Evolutionary conservation across 2,329 filamentous ascomycete genomes (phyloP).

Genomic region (Cladobotryum mycophilum): DNA sequence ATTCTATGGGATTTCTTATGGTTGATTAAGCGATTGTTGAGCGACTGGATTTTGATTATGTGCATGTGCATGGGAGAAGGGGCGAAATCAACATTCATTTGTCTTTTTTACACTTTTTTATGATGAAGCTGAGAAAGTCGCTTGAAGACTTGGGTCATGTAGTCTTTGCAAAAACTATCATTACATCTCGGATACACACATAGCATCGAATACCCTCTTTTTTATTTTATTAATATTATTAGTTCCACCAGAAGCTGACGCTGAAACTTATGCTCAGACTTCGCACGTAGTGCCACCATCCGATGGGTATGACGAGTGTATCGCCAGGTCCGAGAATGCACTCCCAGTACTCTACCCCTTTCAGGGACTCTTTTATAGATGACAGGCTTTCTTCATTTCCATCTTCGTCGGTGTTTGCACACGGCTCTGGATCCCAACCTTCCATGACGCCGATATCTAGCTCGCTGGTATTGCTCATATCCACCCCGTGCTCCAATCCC

Average conservation of each 20-base stretch:
- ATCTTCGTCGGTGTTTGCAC: background rate
- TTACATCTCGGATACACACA: background rate
- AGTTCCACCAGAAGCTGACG: conserved; percentile 95
- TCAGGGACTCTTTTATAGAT: conserved; percentile 43
- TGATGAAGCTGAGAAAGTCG: background rate
- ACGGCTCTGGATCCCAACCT: conserved; percentile 44
- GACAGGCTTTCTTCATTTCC: conserved; percentile 28
- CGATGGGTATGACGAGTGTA: conserved; percentile 79
- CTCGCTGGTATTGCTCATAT: conserved; percentile 86
- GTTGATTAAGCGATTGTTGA: background rate
- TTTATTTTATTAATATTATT: background rate
- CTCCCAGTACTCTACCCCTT: conserved; percentile 61
- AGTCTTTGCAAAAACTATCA: background rate
- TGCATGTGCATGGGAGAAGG: background rate
- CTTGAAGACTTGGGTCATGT: background rate
- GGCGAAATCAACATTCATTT: background rate
- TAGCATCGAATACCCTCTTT: background rate
- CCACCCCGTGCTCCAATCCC: conserved; percentile 61
- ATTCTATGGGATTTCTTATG: background rate
- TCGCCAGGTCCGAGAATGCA: conserved; percentile 76
- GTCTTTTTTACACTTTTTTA: background rate
- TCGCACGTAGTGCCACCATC: conserved; percentile 97
- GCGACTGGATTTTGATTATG: background rate
- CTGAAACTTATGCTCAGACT: conserved; percentile 84
- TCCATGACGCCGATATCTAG: conserved; percentile 70